These are phyloP conservation scores for Nepenthes alata DNA, from an alignment of 179 eudicot species.

Conservation along the genomic window DNA sequence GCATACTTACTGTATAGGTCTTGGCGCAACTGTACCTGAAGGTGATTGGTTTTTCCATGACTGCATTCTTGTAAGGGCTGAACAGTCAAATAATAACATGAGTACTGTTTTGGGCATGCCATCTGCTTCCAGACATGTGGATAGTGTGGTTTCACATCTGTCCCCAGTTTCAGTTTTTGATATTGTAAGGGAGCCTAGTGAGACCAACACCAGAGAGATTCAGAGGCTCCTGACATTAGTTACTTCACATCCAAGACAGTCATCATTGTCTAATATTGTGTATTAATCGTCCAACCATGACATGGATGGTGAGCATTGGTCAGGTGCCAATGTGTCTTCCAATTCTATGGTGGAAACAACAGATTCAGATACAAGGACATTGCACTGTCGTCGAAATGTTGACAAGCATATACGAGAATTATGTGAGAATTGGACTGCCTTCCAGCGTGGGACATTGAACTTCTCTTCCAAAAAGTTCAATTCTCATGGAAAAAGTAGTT, in stretches of 20 bases:
- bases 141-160: constrained; percentile 10
- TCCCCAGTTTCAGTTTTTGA: constrained; percentile 39
- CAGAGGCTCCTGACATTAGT: constrained; percentile 22
- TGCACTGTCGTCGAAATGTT: constrained; percentile 44
- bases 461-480: constrained; percentile 27
- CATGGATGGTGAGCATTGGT: constrained; percentile 4
- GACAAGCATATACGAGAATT: constrained; percentile 44
- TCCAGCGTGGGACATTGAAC: constrained; percentile 50
- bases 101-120: constrained; percentile 11
- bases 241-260: constrained; percentile 10
- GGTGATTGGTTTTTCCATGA: constrained; percentile 87
- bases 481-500: constrained; percentile 10
- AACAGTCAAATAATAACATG: constrained; percentile 30
- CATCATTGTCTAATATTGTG: constrained; percentile 13
- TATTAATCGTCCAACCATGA: constrained; percentile 8
- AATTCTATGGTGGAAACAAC: constrained; percentile 4
- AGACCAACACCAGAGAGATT: constrained; percentile 16
- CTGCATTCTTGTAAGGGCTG: constrained; percentile 52
- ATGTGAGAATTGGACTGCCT: constrained; percentile 70
- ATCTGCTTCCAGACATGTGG: constrained; percentile 3
- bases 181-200: constrained; percentile 36
- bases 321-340: constrained; percentile 3
- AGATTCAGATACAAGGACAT: constrained; percentile 45
- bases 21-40: constrained; percentile 74
- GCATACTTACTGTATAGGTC: constrained; percentile 82